Evolutionary conservation across 768 basidiomycete genomes (phyloP).

Genomic region (Polyporus arcularius): DNA sequence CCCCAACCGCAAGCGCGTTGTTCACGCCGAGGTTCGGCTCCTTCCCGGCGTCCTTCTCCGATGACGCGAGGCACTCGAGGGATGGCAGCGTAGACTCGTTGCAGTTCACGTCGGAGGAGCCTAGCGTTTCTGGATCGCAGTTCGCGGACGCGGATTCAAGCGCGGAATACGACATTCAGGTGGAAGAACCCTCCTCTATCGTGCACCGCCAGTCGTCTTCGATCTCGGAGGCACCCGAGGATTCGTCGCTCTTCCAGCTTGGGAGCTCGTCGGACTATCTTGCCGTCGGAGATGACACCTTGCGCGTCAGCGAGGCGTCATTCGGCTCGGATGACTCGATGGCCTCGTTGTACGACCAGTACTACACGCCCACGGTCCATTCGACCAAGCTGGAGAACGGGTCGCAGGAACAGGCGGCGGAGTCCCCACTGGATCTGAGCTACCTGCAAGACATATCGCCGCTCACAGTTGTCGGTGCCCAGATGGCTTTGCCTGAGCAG

Average conservation of each 20-base stretch:
- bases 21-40: constrained; percentile 21
- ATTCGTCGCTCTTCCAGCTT: constrained; percentile 9
- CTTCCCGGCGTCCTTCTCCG: not conserved
- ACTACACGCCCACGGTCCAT: constrained; percentile 18
- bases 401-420: not conserved
- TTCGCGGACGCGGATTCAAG: not conserved
- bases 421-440: not conserved
- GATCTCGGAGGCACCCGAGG: constrained; percentile 1
- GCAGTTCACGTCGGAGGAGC: not conserved
- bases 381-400: not conserved
- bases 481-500: not conserved
- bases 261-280: constrained; percentile 7
- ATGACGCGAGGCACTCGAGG: not conserved
- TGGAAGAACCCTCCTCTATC: not conserved
- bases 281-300: not conserved
- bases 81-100: constrained; percentile 9
- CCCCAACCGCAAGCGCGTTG: constrained; percentile 16
- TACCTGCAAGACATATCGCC: not conserved
- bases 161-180: not conserved
- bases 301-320: constrained; percentile 11
- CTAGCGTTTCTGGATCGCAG: not conserved
- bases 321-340: constrained; percentile 20
- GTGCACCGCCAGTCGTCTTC: not conserved
- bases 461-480: not conserved
- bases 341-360: constrained; percentile 19